Evolutionary conservation across 495 filamentous ascomycete genomes (phyloP), one percentile per base, ranked within the genome.

Genomic region (Umbilicaria muhlenbergii): DNA sequence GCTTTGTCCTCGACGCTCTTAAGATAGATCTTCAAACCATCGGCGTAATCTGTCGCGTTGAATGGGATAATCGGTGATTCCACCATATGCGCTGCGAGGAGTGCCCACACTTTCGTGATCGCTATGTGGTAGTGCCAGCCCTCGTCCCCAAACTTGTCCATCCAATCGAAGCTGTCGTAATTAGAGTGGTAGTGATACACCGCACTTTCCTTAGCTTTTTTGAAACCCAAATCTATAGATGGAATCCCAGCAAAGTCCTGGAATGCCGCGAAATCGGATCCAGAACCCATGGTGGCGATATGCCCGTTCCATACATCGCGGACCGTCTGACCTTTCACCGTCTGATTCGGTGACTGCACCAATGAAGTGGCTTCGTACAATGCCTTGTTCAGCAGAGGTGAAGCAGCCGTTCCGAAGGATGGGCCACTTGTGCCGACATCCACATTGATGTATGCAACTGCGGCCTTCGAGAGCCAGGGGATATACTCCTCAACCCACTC

Each of bases 401-500:
- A 66, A 15, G 77, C 76, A 0, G 63, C 47, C 36, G 63, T 59
- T 6, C 43, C 37, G 36, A 75, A 75, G 14, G 59, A 21, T 0
- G 69, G 61, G 0, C 80, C 78, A 17, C 56, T 42, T 5, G 74
- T 65, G 24, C 71, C 78, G 16, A 80, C 71, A 53, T 85, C 81
- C 34, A 86, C 71, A 52, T 86, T 85, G 37, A 86, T 48, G 48
- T 85, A 85, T 2, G 80, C 81, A 15, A 84, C 75, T 17, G 80
- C 84, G 11, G 83, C 67, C 17, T 70, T 68, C 10, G 69, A 74
- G 10, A 96, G 69, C 86, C 88, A 94, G 1, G 83, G 82, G 0
- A 93, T 61, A 45, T 84, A 84, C 51, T 98, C 91, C 51, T 80
- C 73, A 1, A 81, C 81, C 80, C 80, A 84, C 46, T 82, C 80